These are phyloP conservation scores for Oropetium thomaeum DNA, from an alignment of 176 grass and related monocot genomes.

Conservation along the genomic window DNA sequence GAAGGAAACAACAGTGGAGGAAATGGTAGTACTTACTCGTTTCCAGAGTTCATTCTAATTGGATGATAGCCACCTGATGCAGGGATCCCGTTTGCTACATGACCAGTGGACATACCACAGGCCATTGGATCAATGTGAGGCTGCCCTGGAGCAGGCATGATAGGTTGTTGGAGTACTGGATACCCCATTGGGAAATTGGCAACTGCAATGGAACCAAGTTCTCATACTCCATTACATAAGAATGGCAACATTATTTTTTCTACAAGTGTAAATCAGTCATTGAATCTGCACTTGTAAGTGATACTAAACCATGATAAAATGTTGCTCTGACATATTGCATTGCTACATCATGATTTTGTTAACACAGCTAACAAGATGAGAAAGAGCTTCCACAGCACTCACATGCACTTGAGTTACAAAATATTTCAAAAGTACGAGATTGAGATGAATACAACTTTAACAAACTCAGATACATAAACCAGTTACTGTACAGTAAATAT, in stretches of 20 bases:
- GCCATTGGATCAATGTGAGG: constrained; percentile 70
- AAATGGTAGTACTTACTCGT: constrained; percentile 66
- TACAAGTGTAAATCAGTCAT: constrained; percentile 9
- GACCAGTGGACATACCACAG: constrained; percentile 71
- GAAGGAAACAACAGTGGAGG: constrained; percentile 12
- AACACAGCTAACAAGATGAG: neutral
- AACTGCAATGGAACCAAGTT: constrained; percentile 73
- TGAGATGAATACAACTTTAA: neutral
- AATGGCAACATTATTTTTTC: constrained; percentile 21
- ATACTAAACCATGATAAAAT: neutral
- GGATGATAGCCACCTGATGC: constrained; percentile 76
- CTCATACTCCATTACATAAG: constrained; percentile 57
- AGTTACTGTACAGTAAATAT: constrained; percentile 3
- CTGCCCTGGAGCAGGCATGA: constrained; percentile 63
- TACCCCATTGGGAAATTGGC: constrained; percentile 95
- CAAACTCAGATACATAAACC: constrained; percentile 2
- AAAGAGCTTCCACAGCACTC: neutral
- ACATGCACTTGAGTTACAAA: neutral
- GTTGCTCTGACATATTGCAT: neutral
- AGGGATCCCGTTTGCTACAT: constrained; percentile 90
- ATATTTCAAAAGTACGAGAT: constrained; percentile 11
- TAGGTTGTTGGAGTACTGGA: constrained; percentile 84
- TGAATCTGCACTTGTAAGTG: neutral
- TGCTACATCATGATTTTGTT: constrained; percentile 2
- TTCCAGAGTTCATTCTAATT: constrained; percentile 81